Evolutionary conservation across 345 rosid genomes (phyloP).

Genomic region (Noccaea bulbosa): DNA sequence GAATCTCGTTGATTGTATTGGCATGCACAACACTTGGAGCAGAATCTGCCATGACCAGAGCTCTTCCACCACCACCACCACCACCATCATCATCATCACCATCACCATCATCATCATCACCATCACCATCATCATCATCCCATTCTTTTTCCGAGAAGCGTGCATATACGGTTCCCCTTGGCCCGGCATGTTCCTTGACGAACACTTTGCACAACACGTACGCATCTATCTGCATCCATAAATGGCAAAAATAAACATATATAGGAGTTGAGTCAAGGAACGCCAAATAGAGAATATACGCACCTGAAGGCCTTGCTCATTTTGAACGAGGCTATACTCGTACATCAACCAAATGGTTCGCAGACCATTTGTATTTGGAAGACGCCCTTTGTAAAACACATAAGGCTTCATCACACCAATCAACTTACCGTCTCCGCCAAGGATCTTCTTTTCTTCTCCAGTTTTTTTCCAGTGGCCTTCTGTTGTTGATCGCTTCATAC

Average conservation of each 20-base stretch:
- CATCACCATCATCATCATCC: constrained; percentile 57
- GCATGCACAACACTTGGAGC: constrained; percentile 2
- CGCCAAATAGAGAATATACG: not conserved
- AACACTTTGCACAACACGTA: constrained; percentile 80
- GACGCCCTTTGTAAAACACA: constrained; percentile 66
- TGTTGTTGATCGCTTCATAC: constrained; percentile 65
- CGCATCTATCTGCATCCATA: constrained; percentile 46
- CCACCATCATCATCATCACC: constrained; percentile 43
- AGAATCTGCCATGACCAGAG: not conserved
- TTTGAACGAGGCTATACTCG: constrained; percentile 70
- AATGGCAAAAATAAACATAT: not conserved
- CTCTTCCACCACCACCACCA: constrained; percentile 56
- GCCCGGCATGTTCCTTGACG: not conserved
- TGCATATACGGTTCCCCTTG: no score
- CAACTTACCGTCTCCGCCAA: constrained; percentile 33
- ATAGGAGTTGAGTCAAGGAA: no score
- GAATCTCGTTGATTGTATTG: not conserved
- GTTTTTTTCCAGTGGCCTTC: constrained; percentile 82
- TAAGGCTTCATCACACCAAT: constrained; percentile 71
- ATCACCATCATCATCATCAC: no score
- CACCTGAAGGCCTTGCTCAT: constrained; percentile 48
- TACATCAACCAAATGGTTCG: constrained; percentile 86
- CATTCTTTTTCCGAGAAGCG: no score
- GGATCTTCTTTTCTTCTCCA: constrained; percentile 58
- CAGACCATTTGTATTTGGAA: constrained; percentile 62